These are phyloP conservation scores for Takashimella koratensis DNA, from an alignment of 1,284 basidiomycete species.

Conservation along the genomic window DNA sequence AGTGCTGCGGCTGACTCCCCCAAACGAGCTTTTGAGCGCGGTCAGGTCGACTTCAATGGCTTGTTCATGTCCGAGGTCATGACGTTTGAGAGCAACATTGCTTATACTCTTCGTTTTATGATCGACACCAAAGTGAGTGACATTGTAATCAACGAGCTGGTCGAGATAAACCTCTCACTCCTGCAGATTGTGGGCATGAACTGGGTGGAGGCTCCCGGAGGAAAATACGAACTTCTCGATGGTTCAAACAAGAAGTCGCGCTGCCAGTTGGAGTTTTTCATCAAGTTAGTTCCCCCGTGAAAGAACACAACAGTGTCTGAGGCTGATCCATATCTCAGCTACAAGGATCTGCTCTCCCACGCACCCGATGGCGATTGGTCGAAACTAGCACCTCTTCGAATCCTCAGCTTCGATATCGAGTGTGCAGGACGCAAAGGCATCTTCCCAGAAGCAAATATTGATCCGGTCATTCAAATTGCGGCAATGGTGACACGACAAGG, in stretches of 20 bases:
- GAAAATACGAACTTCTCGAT: slow-evolving; percentile 65
- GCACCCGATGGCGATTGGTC: slow-evolving; percentile 85
- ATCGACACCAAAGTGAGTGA: slow-evolving; percentile 77
- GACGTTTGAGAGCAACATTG: slow-evolving; percentile 90
- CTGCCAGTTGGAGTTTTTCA: slow-evolving; percentile 79
- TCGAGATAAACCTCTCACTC: not conserved
- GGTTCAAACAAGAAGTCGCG: slow-evolving; percentile 63
- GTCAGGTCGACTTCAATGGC: slow-evolving; percentile 68
- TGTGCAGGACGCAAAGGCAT: slow-evolving; percentile 94
- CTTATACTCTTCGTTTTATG: slow-evolving; percentile 87
- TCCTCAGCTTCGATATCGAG: slow-evolving; percentile 95
- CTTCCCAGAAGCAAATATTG: slow-evolving; percentile 80
- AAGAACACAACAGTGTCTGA: not conserved
- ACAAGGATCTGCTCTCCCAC: slow-evolving; percentile 78
- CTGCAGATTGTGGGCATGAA: slow-evolving; percentile 89
- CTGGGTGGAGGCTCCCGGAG: slow-evolving; percentile 85
- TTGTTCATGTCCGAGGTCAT: slow-evolving; percentile 60
- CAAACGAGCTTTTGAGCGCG: slow-evolving; percentile 79
- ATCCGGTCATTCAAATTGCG: slow-evolving; percentile 95
- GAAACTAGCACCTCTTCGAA: slow-evolving; percentile 80
- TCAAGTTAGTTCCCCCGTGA: slow-evolving; percentile 56
- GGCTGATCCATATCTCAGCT: slow-evolving; percentile 53
- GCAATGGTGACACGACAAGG: slow-evolving; percentile 97
- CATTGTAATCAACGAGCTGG: not conserved
- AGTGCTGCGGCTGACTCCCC: slow-evolving; percentile 16